Evolutionary conservation across 2,329 filamentous ascomycete species (phyloP), one percentile per base, ranked within the genome.

Genomic region (Colletotrichum gloeosporioides): DNA sequence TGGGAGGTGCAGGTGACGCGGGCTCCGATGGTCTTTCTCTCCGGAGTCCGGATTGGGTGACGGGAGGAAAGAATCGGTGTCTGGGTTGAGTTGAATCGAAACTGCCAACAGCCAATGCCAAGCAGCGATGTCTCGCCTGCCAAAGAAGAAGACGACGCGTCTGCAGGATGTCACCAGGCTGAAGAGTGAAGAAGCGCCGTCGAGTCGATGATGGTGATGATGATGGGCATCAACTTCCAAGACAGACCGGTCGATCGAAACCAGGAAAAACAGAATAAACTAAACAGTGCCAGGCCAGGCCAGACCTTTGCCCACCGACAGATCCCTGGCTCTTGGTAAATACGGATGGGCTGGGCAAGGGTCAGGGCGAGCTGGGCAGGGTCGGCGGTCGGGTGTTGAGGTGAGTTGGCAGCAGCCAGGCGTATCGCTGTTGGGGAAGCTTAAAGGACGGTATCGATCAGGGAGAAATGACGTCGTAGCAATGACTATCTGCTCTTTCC

Each of bases 401-500:
- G 29, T 63, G 65, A 69, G 67, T 74, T 74, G 66, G 68, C 61
- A 75, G 18, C 57, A 61, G 12, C 29, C 63, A 68, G 69, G 39
- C 62, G 32, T 25, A 64, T 68, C n/a, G 53, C 53, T 72, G 39
- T 63, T 34, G 55, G 31, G 63, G 22, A 55, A 39, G 70, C 69
- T 76, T 73, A 13, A 34, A 73, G 57, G 69, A 71, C 61, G 73
- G 69, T 44, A 53, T 63, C 69, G 29, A 44, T n/a, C 55, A 68
- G 55, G 69, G 39, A 73, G 55, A 25, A 49, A 75, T 75, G 73
- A 75, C 73, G 73, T 75, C 69, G 68, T 72, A 72, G 69, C 72
- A 75, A 72, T 53, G 66, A 68, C 25, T 27, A 44, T 31, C 31
- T 12, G 31, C 66, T 64, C 25, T 69, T 39, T 32, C 31, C 44